A percentile compares a stretch with the other conserved stretches of the same genome.
Conservation (phyloP, 768 basidiomycete genomes). For the Brasilioporus rufonigricans region DNA sequence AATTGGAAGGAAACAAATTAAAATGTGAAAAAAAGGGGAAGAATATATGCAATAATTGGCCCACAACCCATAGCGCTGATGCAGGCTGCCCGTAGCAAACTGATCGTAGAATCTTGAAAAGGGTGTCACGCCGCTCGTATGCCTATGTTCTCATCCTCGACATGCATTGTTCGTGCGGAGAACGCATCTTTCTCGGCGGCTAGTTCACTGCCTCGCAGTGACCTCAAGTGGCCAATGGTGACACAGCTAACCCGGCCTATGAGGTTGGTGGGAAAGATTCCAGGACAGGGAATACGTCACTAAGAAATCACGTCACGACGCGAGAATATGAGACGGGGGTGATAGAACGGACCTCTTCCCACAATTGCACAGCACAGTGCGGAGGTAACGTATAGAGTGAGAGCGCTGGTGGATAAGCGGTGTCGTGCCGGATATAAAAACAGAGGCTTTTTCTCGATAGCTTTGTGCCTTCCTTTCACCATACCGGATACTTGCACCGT, state of each 20-base stretch:
- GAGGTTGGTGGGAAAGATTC: not conserved
- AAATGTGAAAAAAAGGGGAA: not conserved
- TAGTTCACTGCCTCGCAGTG: not conserved
- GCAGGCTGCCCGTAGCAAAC: not conserved
- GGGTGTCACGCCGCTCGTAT: no score
- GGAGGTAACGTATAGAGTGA: not conserved
- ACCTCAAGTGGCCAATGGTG: not conserved
- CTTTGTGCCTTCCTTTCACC: not conserved
- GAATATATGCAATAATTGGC: not conserved
- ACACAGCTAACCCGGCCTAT: not conserved
- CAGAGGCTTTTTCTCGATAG: not conserved
- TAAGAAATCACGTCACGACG: not conserved
- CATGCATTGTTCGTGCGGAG: not conserved
- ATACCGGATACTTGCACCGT: not conserved
- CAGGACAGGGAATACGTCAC: not conserved
- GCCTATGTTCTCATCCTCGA: not conserved
- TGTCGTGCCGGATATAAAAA: constrained; percentile 4
- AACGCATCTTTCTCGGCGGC: no score
- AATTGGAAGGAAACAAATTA: not conserved
- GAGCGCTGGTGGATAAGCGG: constrained; percentile 1
- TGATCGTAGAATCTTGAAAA: no score
- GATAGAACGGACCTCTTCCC: constrained; percentile 9
- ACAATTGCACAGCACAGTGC: not conserved
- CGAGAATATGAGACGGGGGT: not conserved
- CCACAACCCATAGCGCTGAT: no score